Conservation (phyloP, 176 grass and related monocot genomes). For the Eleusine coracana region DNA sequence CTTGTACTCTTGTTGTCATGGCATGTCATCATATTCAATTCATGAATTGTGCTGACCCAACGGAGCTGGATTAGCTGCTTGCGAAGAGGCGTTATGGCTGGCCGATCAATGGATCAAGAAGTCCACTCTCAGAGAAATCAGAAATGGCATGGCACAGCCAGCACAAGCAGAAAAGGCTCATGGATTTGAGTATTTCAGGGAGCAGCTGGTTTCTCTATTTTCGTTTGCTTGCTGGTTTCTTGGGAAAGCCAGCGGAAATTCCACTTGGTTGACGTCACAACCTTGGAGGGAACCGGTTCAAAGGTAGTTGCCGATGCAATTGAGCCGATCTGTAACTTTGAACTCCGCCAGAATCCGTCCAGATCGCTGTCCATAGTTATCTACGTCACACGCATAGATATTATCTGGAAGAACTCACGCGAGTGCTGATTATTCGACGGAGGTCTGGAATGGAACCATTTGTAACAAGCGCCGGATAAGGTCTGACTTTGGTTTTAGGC, state of each 20-base stretch:
- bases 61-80: background rate
- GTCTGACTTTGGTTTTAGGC: background rate
- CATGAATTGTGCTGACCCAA: background rate
- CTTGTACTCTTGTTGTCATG: background rate
- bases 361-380: background rate
- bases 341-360: no score
- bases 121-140: background rate
- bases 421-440: background rate
- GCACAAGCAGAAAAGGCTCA: background rate
- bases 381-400: background rate
- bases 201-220: background rate
- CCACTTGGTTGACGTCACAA: background rate
- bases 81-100: background rate
- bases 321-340: no score
- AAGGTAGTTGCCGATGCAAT: background rate
- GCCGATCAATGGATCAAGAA: background rate
- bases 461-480: background rate
- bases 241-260: conserved; percentile 6
- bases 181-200: background rate
- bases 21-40: background rate
- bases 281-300: background rate
- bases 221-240: background rate
- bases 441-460: background rate
- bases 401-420: background rate
- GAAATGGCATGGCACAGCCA: background rate